Base-by-base conservation (phyloP, 768 basidiomycete species). In the Mycena indigotica region DNA sequence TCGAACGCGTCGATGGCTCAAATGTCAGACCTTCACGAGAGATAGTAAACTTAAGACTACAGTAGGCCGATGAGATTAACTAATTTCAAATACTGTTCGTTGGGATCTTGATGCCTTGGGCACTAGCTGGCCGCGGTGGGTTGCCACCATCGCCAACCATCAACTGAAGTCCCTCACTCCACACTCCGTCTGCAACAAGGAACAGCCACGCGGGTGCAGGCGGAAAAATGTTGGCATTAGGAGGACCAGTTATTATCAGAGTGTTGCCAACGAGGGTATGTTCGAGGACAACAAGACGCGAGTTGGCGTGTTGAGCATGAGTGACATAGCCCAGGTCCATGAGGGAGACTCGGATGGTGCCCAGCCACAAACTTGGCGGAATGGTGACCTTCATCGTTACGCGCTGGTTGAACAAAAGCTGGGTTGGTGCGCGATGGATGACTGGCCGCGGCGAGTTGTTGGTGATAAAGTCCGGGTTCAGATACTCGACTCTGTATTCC, bases 241-340 rank as follows among this genome's bases (percentile, higher is more conserved):
- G 72, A 23, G 72, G 76, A 32, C 70, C 72, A 19, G 70, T 74
- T 51, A 72, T 69, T 19, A 60, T 73, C 32, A 73, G 62, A 25
- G 68, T 69, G 38, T 62, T 74, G 29, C 66, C 62, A 53, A 67
- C 59, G 8, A 75, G 58, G 10, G 61, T 64, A 28, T 73, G 66
- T 21, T 70, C 66, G 66, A 75, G 69, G 65, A 75, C 72, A 19
- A 73, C 73, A 19, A 75, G 65, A 3, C 73, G 73, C 16, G 69
- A 66, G 29, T 70, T 69, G 19, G 72, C 61, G 62, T 74, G 72
- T 67, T 73, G 72, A 5, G 72, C 72, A 52, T 74, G 73, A 1
- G 68, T 66, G 13, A 67, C 72, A 65, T 73, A 74, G 38, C 73
- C 73, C 52, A 73, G 50, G 35, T 74, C 73, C 68, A 74, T 72